Base-by-base conservation (phyloP, 306 rosid species). In the Delonix regia region DNA sequence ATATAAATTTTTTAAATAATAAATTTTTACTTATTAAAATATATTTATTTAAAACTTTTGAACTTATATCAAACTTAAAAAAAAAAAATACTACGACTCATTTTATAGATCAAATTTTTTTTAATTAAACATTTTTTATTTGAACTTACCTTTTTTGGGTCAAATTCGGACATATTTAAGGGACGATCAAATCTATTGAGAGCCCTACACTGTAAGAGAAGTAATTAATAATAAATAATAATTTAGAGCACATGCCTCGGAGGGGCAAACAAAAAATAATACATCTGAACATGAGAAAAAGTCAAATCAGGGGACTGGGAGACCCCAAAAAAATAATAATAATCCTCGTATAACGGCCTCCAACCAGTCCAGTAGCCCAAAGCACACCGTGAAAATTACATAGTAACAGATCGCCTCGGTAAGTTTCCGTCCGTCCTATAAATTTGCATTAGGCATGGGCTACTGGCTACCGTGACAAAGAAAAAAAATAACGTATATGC, bases 401-500 rank as follows among this genome's bases (percentile, higher is more conserved):
- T 44, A 41, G 82, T 22, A 39, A 83, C 53, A 81, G 18, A 63
- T 76, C 74, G 55, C 71, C 73, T 41, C 12, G 76, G 27, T 73
- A 28, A 59, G 56, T 72, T 83, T 71, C 76, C 65, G 77, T 52
- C 30, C 78, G 77, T 78, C 61, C 66, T 80, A 69, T 73, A 73
- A 70, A 65, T 67, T 77, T 75, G 78, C 85, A 61, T 48, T 14
- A 77, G 76, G 75, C 77, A 80, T 68, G 73, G 59, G 65, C 83
- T 72, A 80, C 63, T 25, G 47, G 82, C 87, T 69, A 59, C 55
- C 41, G 53, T 70, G 71, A 78, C 60, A 71, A 69, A 52, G 49
- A 14, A 19, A 71, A 69, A 56, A 77, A 53, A 71, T 76, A 91
- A 47, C 48, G 63, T 81, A 85, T 87, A 79, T 70, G 73, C 53